Evolutionary conservation across 179 eudicot species (phyloP).

Genomic region (Patellifolia procumbens): DNA sequence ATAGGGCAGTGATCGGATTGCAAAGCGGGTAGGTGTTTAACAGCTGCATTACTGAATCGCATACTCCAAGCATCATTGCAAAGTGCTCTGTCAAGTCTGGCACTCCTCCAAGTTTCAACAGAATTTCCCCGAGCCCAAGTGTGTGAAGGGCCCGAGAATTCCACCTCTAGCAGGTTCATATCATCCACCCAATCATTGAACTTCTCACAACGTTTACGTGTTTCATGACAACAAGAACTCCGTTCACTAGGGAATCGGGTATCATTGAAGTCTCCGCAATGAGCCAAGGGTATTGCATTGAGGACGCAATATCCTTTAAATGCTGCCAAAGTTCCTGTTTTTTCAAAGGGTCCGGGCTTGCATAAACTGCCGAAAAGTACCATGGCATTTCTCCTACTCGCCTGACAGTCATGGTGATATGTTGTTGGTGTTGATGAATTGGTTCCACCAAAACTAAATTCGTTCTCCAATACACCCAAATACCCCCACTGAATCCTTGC

Average conservation of each 20-base stretch:
- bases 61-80: too few species aligned
- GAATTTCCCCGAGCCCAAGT: too few species aligned
- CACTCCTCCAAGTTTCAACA: too few species aligned
- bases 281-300: neutral
- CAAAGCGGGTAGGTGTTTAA: too few species aligned
- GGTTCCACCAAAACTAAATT: neutral
- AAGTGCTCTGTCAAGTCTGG: too few species aligned
- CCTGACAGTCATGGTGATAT: neutral
- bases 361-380: neutral
- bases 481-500: neutral
- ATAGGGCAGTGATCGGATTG: too few species aligned
- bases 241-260: neutral
- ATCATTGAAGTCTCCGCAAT: neutral
- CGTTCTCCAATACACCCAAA: neutral
- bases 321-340: too few species aligned
- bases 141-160: too few species aligned
- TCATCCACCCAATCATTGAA: neutral
- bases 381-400: neutral
- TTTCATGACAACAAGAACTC: neutral
- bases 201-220: neutral
- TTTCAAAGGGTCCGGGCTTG: neutral
- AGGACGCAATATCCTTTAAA: neutral
- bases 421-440: neutral
- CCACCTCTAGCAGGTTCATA: too few species aligned
- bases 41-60: too few species aligned